phyloP scores from a whole-genome alignment of 2,329 filamentous ascomycete species.

The Neonectria sp. region DNA sequence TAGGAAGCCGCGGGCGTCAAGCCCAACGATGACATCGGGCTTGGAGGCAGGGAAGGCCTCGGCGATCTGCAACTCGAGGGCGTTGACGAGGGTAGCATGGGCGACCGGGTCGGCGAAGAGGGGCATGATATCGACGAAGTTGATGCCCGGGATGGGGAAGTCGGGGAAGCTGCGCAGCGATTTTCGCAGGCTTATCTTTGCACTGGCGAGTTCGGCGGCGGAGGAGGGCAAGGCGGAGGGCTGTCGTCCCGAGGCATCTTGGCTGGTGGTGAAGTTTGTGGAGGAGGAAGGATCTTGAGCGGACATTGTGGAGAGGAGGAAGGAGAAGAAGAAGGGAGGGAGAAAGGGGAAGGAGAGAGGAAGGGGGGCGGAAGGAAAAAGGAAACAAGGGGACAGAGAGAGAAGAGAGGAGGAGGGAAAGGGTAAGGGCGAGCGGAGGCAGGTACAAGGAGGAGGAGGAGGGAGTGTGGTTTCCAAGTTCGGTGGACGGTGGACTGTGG shows the following conservation, averaged over 20 bases:
- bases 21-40: constrained; percentile 92
- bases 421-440: constrained; percentile 44
- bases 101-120: constrained; percentile 85
- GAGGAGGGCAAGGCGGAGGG: constrained; percentile 73
- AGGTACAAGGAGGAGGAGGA: constrained; percentile 44
- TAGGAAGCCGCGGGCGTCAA: constrained; percentile 95
- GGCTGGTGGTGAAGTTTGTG: constrained; percentile 51
- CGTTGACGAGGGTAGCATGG: constrained; percentile 84
- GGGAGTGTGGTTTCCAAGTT: constrained; percentile 43
- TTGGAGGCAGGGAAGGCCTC: constrained; percentile 72
- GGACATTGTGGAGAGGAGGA: constrained; percentile 54
- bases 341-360: constrained; percentile 45
- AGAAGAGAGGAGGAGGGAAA: constrained; percentile 45
- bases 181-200: constrained; percentile 78
- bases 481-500: constrained; percentile 33
- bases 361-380: constrained; percentile 47
- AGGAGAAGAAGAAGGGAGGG: constrained; percentile 46
- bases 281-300: constrained; percentile 45
- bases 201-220: constrained; percentile 76
- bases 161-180: constrained; percentile 90
- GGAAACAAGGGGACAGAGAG: constrained; percentile 36
- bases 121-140: constrained; percentile 98
- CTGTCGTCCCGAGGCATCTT: constrained; percentile 76
- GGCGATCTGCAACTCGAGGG: constrained; percentile 86
- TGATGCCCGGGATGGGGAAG: constrained; percentile 92